Base-by-base conservation (phyloP, 2,329 filamentous ascomycete species). In the Ceratocystis eucalypticola region DNA sequence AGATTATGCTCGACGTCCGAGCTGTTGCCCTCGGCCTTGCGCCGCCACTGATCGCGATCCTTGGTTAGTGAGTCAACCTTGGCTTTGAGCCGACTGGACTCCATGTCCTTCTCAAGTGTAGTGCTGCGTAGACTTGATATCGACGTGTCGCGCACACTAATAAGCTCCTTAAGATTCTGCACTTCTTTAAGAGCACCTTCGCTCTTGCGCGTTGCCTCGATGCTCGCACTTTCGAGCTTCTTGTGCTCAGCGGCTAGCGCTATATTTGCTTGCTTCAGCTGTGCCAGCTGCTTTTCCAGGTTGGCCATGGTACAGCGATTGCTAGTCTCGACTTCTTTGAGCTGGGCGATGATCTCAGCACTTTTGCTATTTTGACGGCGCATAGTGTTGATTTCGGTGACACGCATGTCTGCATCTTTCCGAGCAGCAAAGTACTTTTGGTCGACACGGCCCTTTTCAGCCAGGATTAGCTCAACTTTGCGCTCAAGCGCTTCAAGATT, bases 391-490 rank as follows among this genome's bases (percentile, higher is more conserved):
- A 95, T 87, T 76, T 97, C 93, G 67, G 84, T 81, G 67, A 91
- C 88, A 63, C 91, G 83, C 57, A 88, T 87, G 72, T 97, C 93
- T 73, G 93, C 95, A 71, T 92, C 88, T 74, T 96, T 96, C 80
- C 96, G 91, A 7, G 92, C 91, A 0, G 89, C 90, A 75, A 97
- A 97, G 74, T 96, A 99, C 76, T 97, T 97, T 73, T 97, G 93
- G 72, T 99, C 94, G 1, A 93, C 93, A 76, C 96, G 97, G 70
- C 88, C 86, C 78, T 99, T 99, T 76, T 99, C 91, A 0, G 91
- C 89, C 50, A 84, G 84, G 22, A 95, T 78, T 28, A 88, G 80
- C 20, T 84, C 78, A 46, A 93, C 80, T 69, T 88, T 88, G 66
- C 96, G 91, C 76, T 97, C 92, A 73, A 91, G 78, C 3, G 82